Evolutionary conservation across 345 rosid genomes (phyloP).

Genomic region (Xanthoceras sorbifolium): DNA sequence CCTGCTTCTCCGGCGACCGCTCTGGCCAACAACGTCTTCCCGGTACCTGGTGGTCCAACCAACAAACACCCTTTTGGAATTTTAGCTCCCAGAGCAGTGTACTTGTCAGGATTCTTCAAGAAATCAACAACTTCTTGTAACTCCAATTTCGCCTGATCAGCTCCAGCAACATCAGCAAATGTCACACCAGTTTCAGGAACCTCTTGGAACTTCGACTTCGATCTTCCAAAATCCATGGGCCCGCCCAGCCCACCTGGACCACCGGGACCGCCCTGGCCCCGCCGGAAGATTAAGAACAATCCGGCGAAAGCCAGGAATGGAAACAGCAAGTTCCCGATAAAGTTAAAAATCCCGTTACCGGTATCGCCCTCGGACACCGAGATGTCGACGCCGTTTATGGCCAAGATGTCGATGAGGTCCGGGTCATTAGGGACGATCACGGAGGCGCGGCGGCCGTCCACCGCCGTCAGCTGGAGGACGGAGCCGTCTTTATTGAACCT

Average conservation of each 20-base stretch:
- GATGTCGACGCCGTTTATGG: conserved; percentile 79
- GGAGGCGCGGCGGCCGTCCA: conserved; percentile 68
- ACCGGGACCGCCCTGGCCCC: conserved; percentile 73
- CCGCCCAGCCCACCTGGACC: conserved; percentile 89
- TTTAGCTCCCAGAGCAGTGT: conserved; percentile 82
- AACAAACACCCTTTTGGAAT: conserved; percentile 82
- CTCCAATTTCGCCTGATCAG: conserved; percentile 79
- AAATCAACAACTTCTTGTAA: conserved; percentile 84
- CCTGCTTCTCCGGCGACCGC: conserved; percentile 95
- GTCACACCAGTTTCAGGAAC: conserved; percentile 84
- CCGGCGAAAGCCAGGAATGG: conserved; percentile 73
- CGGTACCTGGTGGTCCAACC: conserved; percentile 86
- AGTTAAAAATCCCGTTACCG: conserved; percentile 57
- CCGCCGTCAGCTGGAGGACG: conserved; percentile 60
- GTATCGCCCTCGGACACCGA: conserved; percentile 78
- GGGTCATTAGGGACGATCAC: conserved; percentile 73
- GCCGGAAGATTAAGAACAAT: conserved; percentile 59
- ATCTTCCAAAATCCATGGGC: conserved; percentile 82
- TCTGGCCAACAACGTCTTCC: conserved; percentile 80
- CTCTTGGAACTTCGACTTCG: conserved; percentile 80
- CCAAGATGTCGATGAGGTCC: conserved; percentile 66
- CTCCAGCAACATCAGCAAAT: conserved; percentile 80
- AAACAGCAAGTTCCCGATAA: conserved; percentile 66
- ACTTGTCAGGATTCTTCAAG: conserved; percentile 80
- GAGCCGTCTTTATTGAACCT: conserved; percentile 78